These are phyloP conservation scores for Paradendryphiella salina DNA, from an alignment of 2,329 filamentous ascomycete species.

Conservation along the genomic window DNA sequence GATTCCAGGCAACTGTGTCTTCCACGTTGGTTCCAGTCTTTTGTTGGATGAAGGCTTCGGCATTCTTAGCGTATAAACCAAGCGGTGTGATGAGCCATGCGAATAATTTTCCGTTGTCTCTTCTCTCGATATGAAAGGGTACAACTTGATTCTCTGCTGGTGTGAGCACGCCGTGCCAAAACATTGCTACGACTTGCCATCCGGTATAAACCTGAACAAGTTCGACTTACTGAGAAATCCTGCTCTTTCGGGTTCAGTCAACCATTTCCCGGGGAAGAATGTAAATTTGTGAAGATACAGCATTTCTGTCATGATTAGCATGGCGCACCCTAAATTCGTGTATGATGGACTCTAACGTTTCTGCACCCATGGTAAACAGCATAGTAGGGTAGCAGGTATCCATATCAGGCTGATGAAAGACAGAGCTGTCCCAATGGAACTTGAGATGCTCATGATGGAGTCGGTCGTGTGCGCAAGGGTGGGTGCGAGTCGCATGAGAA, in stretches of 20 bases:
- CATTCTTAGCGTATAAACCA: conserved; percentile 71
- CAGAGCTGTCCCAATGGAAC: conserved; percentile 25
- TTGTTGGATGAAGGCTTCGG: conserved; percentile 63
- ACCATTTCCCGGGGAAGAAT: conserved; percentile 43
- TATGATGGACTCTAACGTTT: conserved; percentile 26
- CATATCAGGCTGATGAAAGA: conserved; percentile 41
- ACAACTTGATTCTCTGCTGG: conserved; percentile 77
- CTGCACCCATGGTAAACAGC: conserved; percentile 45
- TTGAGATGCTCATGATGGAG: conserved; percentile 28
- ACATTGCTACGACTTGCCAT: neutral
- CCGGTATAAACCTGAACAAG: neutral
- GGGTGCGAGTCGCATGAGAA: neutral
- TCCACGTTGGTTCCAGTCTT: conserved; percentile 46
- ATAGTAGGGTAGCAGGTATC: conserved; percentile 41
- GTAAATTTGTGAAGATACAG: conserved; percentile 44
- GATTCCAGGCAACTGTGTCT: conserved; percentile 53
- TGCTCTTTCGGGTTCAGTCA: conserved; percentile 44
- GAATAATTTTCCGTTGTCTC: conserved; percentile 76
- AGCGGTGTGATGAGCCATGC: conserved; percentile 91
- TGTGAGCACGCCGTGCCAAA: conserved; percentile 17
- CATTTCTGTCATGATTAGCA: conserved; percentile 33
- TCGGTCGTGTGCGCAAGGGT: conserved; percentile 8
- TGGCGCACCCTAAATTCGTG: neutral
- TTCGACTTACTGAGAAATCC: conserved; percentile 40
- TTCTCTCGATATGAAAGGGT: conserved; percentile 74